These are phyloP conservation scores for Solanum pinnatisectum DNA, from an alignment of 257 asterid genomes.

Conservation along the genomic window DNA sequence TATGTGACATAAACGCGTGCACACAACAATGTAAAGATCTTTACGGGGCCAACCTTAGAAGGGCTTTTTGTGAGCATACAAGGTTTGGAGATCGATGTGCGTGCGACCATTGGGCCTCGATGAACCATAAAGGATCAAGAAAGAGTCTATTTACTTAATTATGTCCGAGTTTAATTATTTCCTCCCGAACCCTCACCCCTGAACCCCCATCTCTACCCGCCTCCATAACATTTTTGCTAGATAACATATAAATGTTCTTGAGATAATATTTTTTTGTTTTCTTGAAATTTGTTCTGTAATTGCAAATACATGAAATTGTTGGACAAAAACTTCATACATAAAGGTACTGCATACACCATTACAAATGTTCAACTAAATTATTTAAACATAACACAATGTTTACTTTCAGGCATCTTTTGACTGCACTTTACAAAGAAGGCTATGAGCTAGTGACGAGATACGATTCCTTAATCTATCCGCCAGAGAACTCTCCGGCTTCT, in stretches of 20 bases:
- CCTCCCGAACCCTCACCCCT: too few species aligned
- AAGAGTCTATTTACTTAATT: too few species aligned
- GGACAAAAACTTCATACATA: neutral
- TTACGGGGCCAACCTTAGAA: neutral
- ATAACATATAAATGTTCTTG: too few species aligned
- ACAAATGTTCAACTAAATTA: neutral
- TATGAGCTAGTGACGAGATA: constrained; percentile 14
- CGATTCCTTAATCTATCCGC: constrained; percentile 11
- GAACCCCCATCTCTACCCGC: too few species aligned
- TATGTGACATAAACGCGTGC: neutral
- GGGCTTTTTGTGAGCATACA: neutral
- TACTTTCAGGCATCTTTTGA: constrained; percentile 18
- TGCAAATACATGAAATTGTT: neutral
- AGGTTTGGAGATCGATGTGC: neutral
- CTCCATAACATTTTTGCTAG: too few species aligned
- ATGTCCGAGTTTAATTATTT: too few species aligned
- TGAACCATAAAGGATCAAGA: too few species aligned
- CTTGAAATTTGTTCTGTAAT: too few species aligned
- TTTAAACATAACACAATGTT: neutral
- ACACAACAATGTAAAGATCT: neutral
- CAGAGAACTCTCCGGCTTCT: constrained; percentile 23
- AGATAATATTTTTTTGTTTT: too few species aligned
- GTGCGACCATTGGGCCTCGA: neutral
- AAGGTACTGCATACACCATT: neutral
- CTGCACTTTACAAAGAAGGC: constrained; percentile 20